A percentile compares a stretch with the other conserved stretches of the same genome.
Evolutionary conservation across 2,329 filamentous ascomycete genomes (phyloP).

Genomic region (Pseudogymnoascus sp.): DNA sequence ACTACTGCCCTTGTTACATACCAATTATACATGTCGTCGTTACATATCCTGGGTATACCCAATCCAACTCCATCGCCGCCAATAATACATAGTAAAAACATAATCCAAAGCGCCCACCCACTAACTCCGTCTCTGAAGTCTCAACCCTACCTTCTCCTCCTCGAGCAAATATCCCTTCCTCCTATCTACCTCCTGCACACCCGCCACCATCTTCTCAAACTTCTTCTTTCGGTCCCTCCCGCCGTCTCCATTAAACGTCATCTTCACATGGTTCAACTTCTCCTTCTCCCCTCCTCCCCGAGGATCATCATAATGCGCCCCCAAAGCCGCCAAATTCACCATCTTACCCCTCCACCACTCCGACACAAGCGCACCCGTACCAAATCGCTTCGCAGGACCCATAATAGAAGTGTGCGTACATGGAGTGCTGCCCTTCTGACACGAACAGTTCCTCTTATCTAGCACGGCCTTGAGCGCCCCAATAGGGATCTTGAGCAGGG

Average conservation of each 20-base stretch:
- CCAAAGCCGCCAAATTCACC: slow-evolving; percentile 9
- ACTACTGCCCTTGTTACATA: not conserved
- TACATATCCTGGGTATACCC: slow-evolving; percentile 1
- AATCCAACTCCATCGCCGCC: not conserved
- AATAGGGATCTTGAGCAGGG: not conserved
- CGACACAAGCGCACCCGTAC: not conserved
- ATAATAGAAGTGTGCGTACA: slow-evolving; percentile 2
- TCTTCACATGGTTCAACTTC: slow-evolving; percentile 8
- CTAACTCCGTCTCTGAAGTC: not conserved
- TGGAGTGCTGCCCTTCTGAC: not conserved
- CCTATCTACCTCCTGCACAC: not conserved
- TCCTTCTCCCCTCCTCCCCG: not conserved
- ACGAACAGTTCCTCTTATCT: not conserved
- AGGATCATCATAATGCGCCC: not conserved
- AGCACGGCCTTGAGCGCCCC: not conserved
- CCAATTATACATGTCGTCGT: not conserved
- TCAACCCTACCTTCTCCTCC: not conserved
- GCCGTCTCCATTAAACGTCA: not conserved
- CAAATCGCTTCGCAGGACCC: slow-evolving; percentile 2
- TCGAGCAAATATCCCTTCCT: not conserved
- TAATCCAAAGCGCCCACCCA: not conserved
- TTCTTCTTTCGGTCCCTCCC: not conserved
- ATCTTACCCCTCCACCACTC: not conserved
- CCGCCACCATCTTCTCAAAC: not conserved
- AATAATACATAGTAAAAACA: not conserved